Base-by-base conservation (phyloP, 2,329 filamentous ascomycete species). In the Fusarium hainanense region DNA sequence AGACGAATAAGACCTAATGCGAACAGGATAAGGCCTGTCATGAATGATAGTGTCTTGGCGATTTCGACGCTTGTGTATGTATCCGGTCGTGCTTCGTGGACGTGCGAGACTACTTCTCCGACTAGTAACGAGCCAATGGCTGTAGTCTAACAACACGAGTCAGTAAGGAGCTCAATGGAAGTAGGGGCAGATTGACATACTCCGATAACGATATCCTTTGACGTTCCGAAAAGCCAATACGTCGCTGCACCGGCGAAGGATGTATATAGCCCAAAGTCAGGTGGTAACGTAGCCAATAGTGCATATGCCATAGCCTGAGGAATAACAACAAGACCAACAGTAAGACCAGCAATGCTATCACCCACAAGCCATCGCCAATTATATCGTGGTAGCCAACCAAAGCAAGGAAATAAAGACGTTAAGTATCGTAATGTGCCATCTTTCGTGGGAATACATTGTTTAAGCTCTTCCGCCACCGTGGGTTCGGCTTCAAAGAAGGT, bases 151-250 rank as follows among this genome's bases (percentile, higher is more conserved):
- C 55, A 58, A 16, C 23, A 25, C 40, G 27, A 18, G 21, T 54
- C 49, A 70, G 61, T 10, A 1, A 51, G 3, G 56, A 2, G 0
- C 5, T 11, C 0, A 2, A 7, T 4, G 3, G 0, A 18, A 6
- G 0, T 7, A 2, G 13, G 1, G 2, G 16, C 5, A 4, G 4
- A 18, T 5, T 13, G 0, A 14, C 82, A 41, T 77, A 84, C 83
- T 27, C 92, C 92, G 61, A 94, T 94, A 12, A 92, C 93, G 76
- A 95, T 94, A 77, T 95, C 92, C 75, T 94, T 94, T 10, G 92
- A 94, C 0, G 92, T 94, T 37, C 91, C 92, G 76, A 94, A 94
- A 60, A 93, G 87, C 92, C 92, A 94, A 80, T 95, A 95, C 54
- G 93, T 84, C 54, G 93, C 80, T 32, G 93, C 91, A 51, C 92